phyloP scores from a whole-genome alignment of 768 basidiomycete species.

The Mycena filopes region DNA sequence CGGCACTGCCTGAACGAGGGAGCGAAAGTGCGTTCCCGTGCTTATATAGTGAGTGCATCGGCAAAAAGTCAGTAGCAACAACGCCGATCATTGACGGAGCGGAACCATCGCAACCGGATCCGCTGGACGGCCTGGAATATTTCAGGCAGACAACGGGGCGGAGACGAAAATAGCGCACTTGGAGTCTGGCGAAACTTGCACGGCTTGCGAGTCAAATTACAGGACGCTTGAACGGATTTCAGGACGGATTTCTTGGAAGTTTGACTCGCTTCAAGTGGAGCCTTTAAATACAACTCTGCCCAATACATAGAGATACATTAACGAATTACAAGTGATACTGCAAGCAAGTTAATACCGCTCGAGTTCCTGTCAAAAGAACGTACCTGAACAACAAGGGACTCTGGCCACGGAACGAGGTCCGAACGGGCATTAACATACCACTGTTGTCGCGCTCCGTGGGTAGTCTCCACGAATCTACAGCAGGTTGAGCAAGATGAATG shows the following conservation, averaged over 20 bases:
- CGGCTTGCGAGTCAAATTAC: too few species aligned
- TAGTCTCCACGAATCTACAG: constrained; percentile 47
- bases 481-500: background rate
- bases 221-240: too few species aligned
- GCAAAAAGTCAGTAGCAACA: background rate
- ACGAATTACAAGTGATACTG: constrained; percentile 18
- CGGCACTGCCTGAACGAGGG: constrained; percentile 30
- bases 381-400: constrained; percentile 54
- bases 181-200: too few species aligned
- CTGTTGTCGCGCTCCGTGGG: constrained; percentile 40
- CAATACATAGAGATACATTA: constrained; percentile 7
- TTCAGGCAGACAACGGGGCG: too few species aligned
- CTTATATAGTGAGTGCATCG: background rate
- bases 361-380: background rate
- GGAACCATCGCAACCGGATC: background rate
- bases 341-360: background rate
- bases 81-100: too few species aligned
- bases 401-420: constrained; percentile 54
- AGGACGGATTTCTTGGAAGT: too few species aligned
- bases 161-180: too few species aligned
- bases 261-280: background rate
- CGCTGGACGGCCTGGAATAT: background rate
- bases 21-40: background rate
- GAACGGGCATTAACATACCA: constrained; percentile 45
- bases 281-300: background rate